Percentiles rank a stretch among this genome's conserved stretches.
Evolutionary conservation across 2,329 filamentous ascomycete genomes (phyloP).

Genomic region (Elsinoe fawcettii): DNA sequence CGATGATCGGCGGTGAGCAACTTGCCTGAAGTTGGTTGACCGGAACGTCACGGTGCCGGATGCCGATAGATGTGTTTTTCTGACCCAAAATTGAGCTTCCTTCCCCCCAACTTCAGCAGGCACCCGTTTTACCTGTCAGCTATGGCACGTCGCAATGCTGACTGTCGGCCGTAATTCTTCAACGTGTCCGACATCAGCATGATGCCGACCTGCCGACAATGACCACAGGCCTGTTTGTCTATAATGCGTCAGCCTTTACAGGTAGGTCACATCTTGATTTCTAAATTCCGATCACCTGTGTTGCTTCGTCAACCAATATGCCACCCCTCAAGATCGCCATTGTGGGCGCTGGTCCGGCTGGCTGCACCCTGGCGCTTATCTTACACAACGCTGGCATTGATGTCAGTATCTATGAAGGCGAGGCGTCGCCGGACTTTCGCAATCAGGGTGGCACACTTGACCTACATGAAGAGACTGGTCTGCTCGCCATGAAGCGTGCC

Average conservation of each 20-base stretch:
- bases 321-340: slow-evolving; percentile 27
- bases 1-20: no score
- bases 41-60: no score
- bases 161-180: not conserved
- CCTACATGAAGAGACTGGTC: slow-evolving; percentile 29
- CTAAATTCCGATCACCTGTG: not conserved
- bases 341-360: slow-evolving; percentile 32
- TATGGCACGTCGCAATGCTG: not conserved
- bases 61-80: no score
- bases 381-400: slow-evolving; percentile 23
- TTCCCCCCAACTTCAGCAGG: no score
- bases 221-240: no score
- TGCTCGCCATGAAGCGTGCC: slow-evolving; percentile 28
- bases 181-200: not conserved
- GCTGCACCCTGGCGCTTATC: slow-evolving; percentile 31
- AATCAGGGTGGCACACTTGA: slow-evolving; percentile 33
- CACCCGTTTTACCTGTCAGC: not conserved
- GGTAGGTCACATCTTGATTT: not conserved
- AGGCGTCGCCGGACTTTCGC: slow-evolving; percentile 25
- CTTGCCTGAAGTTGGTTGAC: no score
- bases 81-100: no score
- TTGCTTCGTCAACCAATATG: not conserved
- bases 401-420: slow-evolving; percentile 29
- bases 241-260: no score
- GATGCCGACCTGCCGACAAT: not conserved